A percentile compares a stretch with the other conserved stretches of the same genome.
Evolutionary conservation across 108 stramenopile genomes (phyloP).

Genomic region (Pseudonitzschia delicatissima): DNA sequence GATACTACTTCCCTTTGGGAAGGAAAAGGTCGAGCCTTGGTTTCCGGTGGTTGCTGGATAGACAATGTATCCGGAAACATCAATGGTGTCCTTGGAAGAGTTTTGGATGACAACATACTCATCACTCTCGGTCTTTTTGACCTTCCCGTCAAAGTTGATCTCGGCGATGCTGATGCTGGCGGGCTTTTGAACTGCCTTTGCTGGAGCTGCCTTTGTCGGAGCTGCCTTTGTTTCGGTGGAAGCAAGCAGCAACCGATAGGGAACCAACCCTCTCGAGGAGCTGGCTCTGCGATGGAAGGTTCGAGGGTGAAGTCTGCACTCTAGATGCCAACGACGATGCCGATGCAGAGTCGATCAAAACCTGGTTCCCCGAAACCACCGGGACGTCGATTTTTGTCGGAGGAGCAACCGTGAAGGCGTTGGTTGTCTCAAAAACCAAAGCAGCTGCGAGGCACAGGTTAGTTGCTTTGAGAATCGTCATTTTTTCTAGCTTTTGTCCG

Average conservation of each 20-base stretch:
- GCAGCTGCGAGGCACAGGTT: background rate
- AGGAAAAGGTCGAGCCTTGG: slow-evolving; percentile 36
- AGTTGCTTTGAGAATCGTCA: background rate
- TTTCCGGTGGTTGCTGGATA: slow-evolving; percentile 34
- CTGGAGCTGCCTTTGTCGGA: background rate
- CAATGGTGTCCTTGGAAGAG: slow-evolving; percentile 26
- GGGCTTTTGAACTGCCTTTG: background rate
- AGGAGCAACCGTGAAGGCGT: background rate
- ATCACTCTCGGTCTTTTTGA: slow-evolving; percentile 31
- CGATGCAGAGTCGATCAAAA: no score
- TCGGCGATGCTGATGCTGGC: slow-evolving; percentile 16
- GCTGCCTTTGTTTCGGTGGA: background rate
- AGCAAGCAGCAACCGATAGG: background rate
- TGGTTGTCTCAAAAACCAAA: background rate
- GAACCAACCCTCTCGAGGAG: background rate
- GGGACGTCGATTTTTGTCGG: background rate
- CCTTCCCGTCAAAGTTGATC: slow-evolving; percentile 30
- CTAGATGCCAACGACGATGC: background rate
- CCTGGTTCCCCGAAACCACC: no score
- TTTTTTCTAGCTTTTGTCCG: background rate
- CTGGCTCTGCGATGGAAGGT: background rate
- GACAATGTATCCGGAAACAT: slow-evolving; percentile 31
- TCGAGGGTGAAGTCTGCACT: background rate
- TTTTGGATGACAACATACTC: slow-evolving; percentile 34
- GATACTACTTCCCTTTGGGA: slow-evolving; percentile 21